Evolutionary conservation across 306 rosid genomes (phyloP).

Genomic region (Cicer chorassanicum): DNA sequence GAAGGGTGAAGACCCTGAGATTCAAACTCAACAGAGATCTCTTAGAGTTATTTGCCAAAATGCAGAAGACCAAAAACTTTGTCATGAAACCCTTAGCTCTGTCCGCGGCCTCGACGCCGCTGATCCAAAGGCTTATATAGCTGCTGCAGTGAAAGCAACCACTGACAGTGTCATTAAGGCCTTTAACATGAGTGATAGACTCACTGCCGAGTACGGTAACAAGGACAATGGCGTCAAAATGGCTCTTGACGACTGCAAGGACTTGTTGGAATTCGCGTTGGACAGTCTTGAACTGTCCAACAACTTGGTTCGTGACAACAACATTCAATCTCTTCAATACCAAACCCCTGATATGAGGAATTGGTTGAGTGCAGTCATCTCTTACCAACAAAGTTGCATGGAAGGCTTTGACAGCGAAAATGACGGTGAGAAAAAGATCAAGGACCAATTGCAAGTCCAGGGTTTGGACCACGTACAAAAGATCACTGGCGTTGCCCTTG

Average conservation of each 20-base stretch:
- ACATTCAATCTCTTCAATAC: conserved; percentile 37
- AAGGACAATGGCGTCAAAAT: conserved; percentile 43
- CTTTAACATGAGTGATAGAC: conserved; percentile 56
- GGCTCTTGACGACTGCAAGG: conserved; percentile 70
- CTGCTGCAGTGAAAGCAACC: conserved; percentile 51
- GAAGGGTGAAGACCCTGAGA: neutral
- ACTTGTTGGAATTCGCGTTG: conserved; percentile 53
- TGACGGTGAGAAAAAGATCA: conserved; percentile 42
- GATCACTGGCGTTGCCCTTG: conserved; percentile 62
- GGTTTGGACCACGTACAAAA: conserved; percentile 33
- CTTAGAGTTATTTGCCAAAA: conserved; percentile 51
- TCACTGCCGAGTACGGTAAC: conserved; percentile 36
- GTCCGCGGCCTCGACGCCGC: neutral
- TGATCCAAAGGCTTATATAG: conserved; percentile 54
- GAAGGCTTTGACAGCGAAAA: conserved; percentile 49
- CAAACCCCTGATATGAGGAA: conserved; percentile 54
- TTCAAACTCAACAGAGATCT: conserved; percentile 37
- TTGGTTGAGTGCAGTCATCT: conserved; percentile 69
- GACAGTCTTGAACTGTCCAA: conserved; percentile 49
- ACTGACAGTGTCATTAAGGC: conserved; percentile 52
- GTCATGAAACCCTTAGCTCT: conserved; percentile 51
- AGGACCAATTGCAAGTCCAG: neutral
- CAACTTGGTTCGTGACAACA: conserved; percentile 37
- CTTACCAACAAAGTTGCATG: conserved; percentile 58
- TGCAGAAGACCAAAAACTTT: conserved; percentile 51